A percentile compares a stretch with the other conserved stretches of the same genome.
Evolutionary conservation across 495 filamentous ascomycete genomes (phyloP).

Genomic region (Poronia punctata): DNA sequence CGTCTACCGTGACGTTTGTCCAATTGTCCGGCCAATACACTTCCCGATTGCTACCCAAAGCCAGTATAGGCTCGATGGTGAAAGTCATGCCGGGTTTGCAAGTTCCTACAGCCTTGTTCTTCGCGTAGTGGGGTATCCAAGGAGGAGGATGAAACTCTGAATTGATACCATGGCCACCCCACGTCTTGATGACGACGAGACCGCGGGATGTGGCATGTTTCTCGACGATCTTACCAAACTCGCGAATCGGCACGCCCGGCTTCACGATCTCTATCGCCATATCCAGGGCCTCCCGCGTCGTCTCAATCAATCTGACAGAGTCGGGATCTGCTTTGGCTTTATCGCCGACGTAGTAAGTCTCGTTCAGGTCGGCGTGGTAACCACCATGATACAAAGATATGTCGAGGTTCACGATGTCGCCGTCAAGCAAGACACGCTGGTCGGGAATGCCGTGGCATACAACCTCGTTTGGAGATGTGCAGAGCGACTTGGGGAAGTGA

Average conservation of each 20-base stretch:
- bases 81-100: constrained; percentile 84
- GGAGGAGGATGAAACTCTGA: constrained; percentile 73
- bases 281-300: constrained; percentile 66
- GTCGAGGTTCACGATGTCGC: constrained; percentile 82
- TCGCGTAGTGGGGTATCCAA: constrained; percentile 77
- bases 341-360: constrained; percentile 83
- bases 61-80: constrained; percentile 86
- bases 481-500: constrained; percentile 93
- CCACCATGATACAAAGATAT: constrained; percentile 80
- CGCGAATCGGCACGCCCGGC: constrained; percentile 73
- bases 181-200: constrained; percentile 72
- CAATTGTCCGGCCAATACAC: constrained; percentile 82
- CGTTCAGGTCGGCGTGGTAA: constrained; percentile 81
- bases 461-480: constrained; percentile 88
- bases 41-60: constrained; percentile 61
- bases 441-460: constrained; percentile 91
- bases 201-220: constrained; percentile 66
- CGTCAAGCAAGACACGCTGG: constrained; percentile 63
- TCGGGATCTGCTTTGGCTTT: constrained; percentile 63
- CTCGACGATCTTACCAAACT: constrained; percentile 77
- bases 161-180: constrained; percentile 82
- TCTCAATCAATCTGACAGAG: constrained; percentile 70
- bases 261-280: constrained; percentile 75
- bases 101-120: constrained; percentile 78
- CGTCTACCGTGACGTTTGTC: constrained; percentile 75